Percentiles rank a stretch among this genome's conserved stretches.
Conservation (phyloP, 257 asterid genomes). For the Haberlea rhodopensis region DNA sequence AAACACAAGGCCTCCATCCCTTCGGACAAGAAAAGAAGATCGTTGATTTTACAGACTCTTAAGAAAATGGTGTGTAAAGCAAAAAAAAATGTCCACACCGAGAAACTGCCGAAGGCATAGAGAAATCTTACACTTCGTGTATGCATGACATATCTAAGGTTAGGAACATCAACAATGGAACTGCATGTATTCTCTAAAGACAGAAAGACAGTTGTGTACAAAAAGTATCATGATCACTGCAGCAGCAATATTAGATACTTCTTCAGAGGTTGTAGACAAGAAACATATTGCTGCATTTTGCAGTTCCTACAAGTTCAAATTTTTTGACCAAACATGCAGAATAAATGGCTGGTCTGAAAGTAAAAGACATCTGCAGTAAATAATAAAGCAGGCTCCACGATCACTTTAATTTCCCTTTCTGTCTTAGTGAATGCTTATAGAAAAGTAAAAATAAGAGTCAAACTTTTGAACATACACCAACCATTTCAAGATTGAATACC, state of each 20-base stretch:
- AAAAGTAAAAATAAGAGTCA: conserved; percentile 25
- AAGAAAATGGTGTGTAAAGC: neutral
- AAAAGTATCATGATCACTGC: neutral
- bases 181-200: neutral
- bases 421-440: too few relatives aligned
- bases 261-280: neutral
- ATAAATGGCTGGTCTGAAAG: conserved; percentile 9
- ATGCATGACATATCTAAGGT: too few relatives aligned
- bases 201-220: too few relatives aligned
- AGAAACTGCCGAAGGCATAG: neutral
- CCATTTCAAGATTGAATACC: conserved; percentile 24
- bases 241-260: neutral
- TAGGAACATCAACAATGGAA: neutral
- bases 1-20: neutral
- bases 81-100: neutral
- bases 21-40: neutral
- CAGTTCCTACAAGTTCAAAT: neutral
- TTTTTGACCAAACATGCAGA: neutral
- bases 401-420: conserved; percentile 12
- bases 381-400: neutral
- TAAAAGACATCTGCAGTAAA: neutral
- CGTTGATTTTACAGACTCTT: neutral
- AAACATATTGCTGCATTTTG: neutral
- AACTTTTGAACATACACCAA: conserved; percentile 28
- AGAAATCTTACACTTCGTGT: too few relatives aligned